phyloP scores from a whole-genome alignment of 495 filamentous ascomycete genomes.

The Talaromyces thailandensis region DNA sequence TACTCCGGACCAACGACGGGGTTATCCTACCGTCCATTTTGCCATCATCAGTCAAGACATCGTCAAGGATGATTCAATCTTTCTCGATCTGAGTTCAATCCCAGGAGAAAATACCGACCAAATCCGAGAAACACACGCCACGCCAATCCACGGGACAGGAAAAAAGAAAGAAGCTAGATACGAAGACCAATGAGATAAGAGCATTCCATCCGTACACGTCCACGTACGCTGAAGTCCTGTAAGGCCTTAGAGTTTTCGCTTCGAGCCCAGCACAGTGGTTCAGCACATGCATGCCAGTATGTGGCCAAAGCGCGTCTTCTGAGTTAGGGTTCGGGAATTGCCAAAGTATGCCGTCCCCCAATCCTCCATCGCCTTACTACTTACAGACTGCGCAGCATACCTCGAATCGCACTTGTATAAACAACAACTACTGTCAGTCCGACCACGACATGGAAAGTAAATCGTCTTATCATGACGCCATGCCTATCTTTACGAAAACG shows the following conservation, averaged over 20 bases:
- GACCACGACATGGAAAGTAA: background rate
- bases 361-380: background rate
- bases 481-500: background rate
- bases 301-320: slow-evolving; percentile 1
- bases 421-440: too few relatives aligned
- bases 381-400: background rate
- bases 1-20: too few relatives aligned
- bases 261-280: slow-evolving; percentile 4
- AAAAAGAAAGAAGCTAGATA: background rate
- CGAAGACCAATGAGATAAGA: background rate
- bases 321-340: background rate
- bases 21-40: background rate
- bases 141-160: background rate
- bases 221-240: too few relatives aligned
- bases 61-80: background rate
- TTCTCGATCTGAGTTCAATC: background rate
- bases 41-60: background rate
- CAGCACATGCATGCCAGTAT: slow-evolving; percentile 2
- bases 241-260: background rate
- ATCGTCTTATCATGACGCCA: background rate
- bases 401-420: background rate
- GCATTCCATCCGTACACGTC: background rate
- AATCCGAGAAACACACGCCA: background rate
- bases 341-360: background rate
- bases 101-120: background rate